Conservation (phyloP, 805 yeast genomes). For the Candida coquimbonensis region DNA sequence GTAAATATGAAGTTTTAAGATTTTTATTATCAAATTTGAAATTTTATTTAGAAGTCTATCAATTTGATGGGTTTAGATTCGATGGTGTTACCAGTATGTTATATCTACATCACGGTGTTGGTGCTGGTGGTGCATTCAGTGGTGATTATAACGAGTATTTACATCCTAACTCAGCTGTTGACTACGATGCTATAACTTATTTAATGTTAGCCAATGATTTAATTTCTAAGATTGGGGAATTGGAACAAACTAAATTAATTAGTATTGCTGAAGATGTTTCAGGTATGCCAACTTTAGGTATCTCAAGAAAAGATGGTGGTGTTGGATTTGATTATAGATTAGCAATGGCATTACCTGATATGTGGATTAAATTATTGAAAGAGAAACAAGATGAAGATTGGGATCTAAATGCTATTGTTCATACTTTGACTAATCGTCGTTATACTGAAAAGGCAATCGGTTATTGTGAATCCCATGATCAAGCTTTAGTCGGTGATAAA, state of each 20-base stretch:
- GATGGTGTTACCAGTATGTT: slow-evolving; percentile 96
- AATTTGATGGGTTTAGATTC: slow-evolving; percentile 92
- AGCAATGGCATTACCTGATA: slow-evolving; percentile 97
- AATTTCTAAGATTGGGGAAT: slow-evolving; percentile 44
- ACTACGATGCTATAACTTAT: slow-evolving; percentile 79
- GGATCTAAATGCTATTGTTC: slow-evolving; percentile 77
- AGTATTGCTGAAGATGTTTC: slow-evolving; percentile 95
- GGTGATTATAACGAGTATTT: slow-evolving; percentile 93
- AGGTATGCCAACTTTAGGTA: slow-evolving; percentile 93
- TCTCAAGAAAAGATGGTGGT: slow-evolving; percentile 70
- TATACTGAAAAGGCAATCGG: slow-evolving; percentile 84
- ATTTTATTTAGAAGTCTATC: slow-evolving; percentile 73
- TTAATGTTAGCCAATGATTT: slow-evolving; percentile 86
- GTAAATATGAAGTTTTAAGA: slow-evolving; percentile 83
- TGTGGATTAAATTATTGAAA: slow-evolving; percentile 95
- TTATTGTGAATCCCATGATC: slow-evolving; percentile 94
- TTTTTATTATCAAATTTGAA: slow-evolving; percentile 80
- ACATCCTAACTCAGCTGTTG: slow-evolving; percentile 67
- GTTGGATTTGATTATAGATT: slow-evolving; percentile 89
- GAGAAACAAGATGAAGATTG: slow-evolving; percentile 83
- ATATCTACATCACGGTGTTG: slow-evolving; percentile 87
- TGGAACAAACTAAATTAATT: slow-evolving; percentile 43
- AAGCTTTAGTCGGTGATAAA: slow-evolving; percentile 95
- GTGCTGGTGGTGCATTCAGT: slow-evolving; percentile 72
- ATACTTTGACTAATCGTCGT: slow-evolving; percentile 81